Base-by-base conservation (phyloP, 2,329 filamentous ascomycete genomes). In the Hortaea sp. region DNA sequence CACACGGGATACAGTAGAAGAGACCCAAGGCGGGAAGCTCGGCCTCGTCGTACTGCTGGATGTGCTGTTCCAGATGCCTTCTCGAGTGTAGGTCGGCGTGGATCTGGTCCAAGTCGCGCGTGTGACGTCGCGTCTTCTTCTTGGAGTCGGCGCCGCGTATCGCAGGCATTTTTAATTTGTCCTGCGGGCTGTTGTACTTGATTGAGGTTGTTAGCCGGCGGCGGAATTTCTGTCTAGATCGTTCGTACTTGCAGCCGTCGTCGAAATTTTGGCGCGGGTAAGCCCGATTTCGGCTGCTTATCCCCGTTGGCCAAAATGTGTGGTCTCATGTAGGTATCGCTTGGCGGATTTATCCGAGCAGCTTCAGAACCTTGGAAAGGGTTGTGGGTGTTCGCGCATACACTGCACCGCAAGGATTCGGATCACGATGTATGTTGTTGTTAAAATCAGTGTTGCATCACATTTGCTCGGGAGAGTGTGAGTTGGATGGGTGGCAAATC, bases 21-120 rank as follows among this genome's bases (percentile, higher is more conserved):
- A 80, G 76, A 28, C 92, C 92, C 42, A 95, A 74, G 0, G 82
- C 90, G 3, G 92, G 92, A 32, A 95, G 75, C 60, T 97, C 92
- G 63, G 97, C 90, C 20, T 77, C 70, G 5, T 84, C 79, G 63
- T 95, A 94, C 39, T 81, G 79, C 42, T 81, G 77, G 63, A 88
- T 85, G 73, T 83, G 88, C 54, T 86, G 79, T 41, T 79, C 71
- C 31, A 98, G 79, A 62, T 97, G 89, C 64, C 82, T 85, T 13
- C 86, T 77, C 30, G 83, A 85, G 53, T 76, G 72, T 47, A 95
- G 69, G 66, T 98, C 92, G 54, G 81, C 79, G 62, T 89, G 81
- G 66, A 97, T 81, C 70, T 97, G 89, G 67, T 98, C 92, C 61
- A 95, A 75, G 67, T 94, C 90, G 67, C 92, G 92, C 60, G 59